Base-by-base conservation (phyloP, 345 rosid species). In the Ricinus communis region DNA sequence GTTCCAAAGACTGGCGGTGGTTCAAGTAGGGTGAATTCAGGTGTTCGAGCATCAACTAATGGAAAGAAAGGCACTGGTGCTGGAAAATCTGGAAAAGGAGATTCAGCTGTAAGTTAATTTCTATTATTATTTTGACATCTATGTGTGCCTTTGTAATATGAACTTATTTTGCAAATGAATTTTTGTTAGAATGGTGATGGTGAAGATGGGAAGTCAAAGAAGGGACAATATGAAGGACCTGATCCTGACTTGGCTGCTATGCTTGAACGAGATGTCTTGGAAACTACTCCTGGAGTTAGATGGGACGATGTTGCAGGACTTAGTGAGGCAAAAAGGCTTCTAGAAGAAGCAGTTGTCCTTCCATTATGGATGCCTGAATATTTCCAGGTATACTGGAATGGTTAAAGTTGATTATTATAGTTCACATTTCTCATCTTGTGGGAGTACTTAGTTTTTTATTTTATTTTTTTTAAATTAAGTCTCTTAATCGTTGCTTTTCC, bases 291-390 rank as follows among this genome's bases (percentile, higher is more conserved):
- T 54, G 97, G 99, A 69, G 98, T 93, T 55, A 89, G 90, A 78
- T 96, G 99, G 99, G 99, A 93, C 71, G 99, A 96, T 78, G 99
- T 96, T 78, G 99, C 99, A 54, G 99, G 99, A 65, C 86, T 96
- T 85, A 85, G 88, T 60, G 99, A 96, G 86, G 99, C 99, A 60
- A 96, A 95, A 83, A 83, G 99, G 70, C 95, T 96, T 76, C 86
- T 96, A 66, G 99, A 96, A 85, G 98, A 96, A 83, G 99, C 99
- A 55, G 98, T 96, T 74, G 99, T 96, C 59, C 99, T 96, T 86
- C 99, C 99, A 76, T 73, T 96, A 76, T 96, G 98, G 99, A 96
- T 96, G 98, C 97, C 99, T 31, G 99, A 96, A 79, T 96, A 96
- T 83, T 96, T 96, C 82, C 98, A 93, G 97, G 99, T 95, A 82